Conservation (phyloP, 2,329 filamentous ascomycete genomes). For the Cladosporium velox region DNA sequence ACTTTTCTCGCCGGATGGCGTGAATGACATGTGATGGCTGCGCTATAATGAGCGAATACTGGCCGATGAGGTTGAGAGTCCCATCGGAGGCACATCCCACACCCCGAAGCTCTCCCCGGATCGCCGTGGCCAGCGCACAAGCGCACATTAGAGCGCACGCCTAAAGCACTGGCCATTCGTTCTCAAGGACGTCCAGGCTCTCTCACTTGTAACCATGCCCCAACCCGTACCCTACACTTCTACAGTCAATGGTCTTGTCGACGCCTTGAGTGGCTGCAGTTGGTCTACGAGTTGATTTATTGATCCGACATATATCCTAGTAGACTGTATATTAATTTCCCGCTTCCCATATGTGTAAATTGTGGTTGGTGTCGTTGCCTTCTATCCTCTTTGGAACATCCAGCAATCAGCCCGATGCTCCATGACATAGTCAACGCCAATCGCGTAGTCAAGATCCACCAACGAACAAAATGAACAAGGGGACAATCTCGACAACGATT, state of each 20-base stretch:
- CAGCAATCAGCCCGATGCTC: background rate
- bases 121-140: background rate
- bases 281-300: background rate
- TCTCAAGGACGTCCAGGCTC: background rate
- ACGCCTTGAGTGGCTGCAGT: background rate
- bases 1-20: background rate
- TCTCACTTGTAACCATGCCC: background rate
- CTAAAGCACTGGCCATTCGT: background rate
- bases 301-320: background rate
- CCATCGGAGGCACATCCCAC: background rate
- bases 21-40: background rate
- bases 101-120: background rate
- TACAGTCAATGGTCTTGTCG: background rate
- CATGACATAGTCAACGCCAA: rapidly evolving
- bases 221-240: background rate
- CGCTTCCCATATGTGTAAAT: background rate
- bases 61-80: background rate
- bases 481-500: background rate
- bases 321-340: background rate
- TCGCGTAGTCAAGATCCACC: too few relatives aligned
- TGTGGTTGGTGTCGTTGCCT: background rate
- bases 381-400: background rate
- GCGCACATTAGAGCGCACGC: too few relatives aligned
- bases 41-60: background rate
- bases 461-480: background rate